These are phyloP conservation scores for Scedosporium apiospermum DNA, from an alignment of 2,329 filamentous ascomycete genomes.

Conservation along the genomic window DNA sequence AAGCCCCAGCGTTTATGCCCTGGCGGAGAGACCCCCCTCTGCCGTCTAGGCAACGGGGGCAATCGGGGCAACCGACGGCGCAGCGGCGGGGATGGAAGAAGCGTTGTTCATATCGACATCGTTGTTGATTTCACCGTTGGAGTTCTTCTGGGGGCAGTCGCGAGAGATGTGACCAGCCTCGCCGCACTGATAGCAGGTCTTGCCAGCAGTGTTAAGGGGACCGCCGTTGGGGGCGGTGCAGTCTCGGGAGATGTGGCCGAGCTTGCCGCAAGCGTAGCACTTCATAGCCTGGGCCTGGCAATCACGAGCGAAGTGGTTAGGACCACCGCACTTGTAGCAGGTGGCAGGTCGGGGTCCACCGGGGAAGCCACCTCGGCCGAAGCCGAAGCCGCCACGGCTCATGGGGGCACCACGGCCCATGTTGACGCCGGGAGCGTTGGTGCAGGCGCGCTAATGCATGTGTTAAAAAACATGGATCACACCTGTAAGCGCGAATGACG, in stretches of 20 bases:
- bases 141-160: slow-evolving; percentile 72
- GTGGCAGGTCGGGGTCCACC: slow-evolving; percentile 60
- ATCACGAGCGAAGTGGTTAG: slow-evolving; percentile 96
- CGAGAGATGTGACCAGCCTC: slow-evolving; percentile 94
- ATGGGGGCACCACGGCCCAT: slow-evolving; percentile 55
- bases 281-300: slow-evolving; percentile 99
- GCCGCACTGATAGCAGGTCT: slow-evolving; percentile 97
- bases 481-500: slow-evolving; percentile 10
- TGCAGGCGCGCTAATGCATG: slow-evolving; percentile 61
- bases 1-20: not conserved
- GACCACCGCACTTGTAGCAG: slow-evolving; percentile 70
- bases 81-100: slow-evolving; percentile 27
- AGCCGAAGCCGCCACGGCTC: slow-evolving; percentile 61
- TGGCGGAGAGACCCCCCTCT: not conserved
- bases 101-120: slow-evolving; percentile 34
- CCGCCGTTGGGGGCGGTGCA: slow-evolving; percentile 96
- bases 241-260: slow-evolving; percentile 86
- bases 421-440: slow-evolving; percentile 55
- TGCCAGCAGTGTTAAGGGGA: slow-evolving; percentile 88
- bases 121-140: slow-evolving; percentile 34
- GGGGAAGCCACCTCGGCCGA: slow-evolving; percentile 63
- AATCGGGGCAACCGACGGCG: slow-evolving; percentile 29
- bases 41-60: slow-evolving; percentile 24
- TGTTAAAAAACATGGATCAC: not conserved
- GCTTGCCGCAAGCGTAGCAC: slow-evolving; percentile 94